These are phyloP conservation scores for Malassezia sympodialis DNA, from an alignment of 1,284 basidiomycete genomes.

Conservation along the genomic window DNA sequence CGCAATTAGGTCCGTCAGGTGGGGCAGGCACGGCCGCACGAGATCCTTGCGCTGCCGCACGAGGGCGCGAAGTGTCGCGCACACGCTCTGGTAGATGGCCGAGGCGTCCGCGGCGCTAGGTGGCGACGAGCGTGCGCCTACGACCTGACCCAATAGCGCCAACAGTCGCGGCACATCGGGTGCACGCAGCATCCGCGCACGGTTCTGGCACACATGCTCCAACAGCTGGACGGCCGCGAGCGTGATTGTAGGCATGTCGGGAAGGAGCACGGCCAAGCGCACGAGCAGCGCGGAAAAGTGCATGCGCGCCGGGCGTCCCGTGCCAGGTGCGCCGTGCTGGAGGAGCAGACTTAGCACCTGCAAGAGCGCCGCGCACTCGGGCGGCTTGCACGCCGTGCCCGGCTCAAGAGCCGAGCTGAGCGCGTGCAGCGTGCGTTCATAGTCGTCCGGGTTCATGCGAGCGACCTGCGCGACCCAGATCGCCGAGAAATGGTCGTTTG, in stretches of 20 bases:
- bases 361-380: conserved; percentile 9
- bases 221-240: conserved; percentile 7
- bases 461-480: neutral
- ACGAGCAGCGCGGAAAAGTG: conserved; percentile 21
- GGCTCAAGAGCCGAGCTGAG: neutral
- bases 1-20: conserved; percentile 20
- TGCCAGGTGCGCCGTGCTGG: conserved; percentile 22
- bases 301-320: conserved; percentile 18
- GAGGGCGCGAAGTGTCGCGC: conserved; percentile 19
- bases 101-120: neutral
- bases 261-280: neutral
- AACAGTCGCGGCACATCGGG: conserved; percentile 11
- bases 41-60: conserved; percentile 30
- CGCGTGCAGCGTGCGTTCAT: neutral
- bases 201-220: conserved; percentile 18
- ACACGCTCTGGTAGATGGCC: conserved; percentile 17
- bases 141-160: neutral
- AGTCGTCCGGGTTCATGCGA: neutral
- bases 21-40: conserved; percentile 21
- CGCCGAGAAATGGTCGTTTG: neutral
- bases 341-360: conserved; percentile 18
- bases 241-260: neutral
- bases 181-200: conserved; percentile 3
- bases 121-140: neutral
- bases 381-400: neutral